Evolutionary conservation across 2,329 filamentous ascomycete species (phyloP).

Genomic region (Corinectria fuckeliana): DNA sequence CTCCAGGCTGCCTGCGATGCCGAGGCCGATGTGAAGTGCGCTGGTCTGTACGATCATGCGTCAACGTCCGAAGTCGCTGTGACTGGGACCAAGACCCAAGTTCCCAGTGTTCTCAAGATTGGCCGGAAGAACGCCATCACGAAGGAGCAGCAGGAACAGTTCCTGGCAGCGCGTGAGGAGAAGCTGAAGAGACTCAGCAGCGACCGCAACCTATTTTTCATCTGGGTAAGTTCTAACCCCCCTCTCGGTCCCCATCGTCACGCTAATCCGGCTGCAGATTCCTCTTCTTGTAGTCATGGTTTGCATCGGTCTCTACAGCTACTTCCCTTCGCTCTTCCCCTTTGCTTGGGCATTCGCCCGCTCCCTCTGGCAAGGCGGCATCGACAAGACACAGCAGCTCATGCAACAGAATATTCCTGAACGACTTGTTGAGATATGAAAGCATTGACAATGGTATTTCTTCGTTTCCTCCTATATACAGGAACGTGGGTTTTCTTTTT

Average conservation of each 20-base stretch:
- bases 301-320: slow-evolving; percentile 57
- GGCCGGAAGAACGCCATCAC: slow-evolving; percentile 69
- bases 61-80: slow-evolving; percentile 46
- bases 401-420: slow-evolving; percentile 35
- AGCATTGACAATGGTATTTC: slow-evolving; percentile 25
- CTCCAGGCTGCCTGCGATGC: slow-evolving; percentile 64
- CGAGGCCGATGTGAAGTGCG: slow-evolving; percentile 65
- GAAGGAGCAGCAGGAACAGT: slow-evolving; percentile 68
- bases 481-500: slow-evolving; percentile 23
- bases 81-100: slow-evolving; percentile 49
- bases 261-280: slow-evolving; percentile 49
- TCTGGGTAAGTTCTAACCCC: slow-evolving; percentile 63
- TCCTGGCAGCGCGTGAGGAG: slow-evolving; percentile 65
- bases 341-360: slow-evolving; percentile 44
- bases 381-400: slow-evolving; percentile 37
- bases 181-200: slow-evolving; percentile 68
- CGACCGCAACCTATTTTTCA: slow-evolving; percentile 71
- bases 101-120: slow-evolving; percentile 59
- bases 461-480: slow-evolving; percentile 21
- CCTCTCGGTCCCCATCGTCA: background rate
- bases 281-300: slow-evolving; percentile 57
- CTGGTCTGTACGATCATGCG: slow-evolving; percentile 57
- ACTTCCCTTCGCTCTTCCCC: slow-evolving; percentile 55
- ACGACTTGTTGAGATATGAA: slow-evolving; percentile 38
- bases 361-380: slow-evolving; percentile 41